Evolutionary conservation across 176 grass and related monocot species (phyloP).

Genomic region (Phyllostachys edulis): DNA sequence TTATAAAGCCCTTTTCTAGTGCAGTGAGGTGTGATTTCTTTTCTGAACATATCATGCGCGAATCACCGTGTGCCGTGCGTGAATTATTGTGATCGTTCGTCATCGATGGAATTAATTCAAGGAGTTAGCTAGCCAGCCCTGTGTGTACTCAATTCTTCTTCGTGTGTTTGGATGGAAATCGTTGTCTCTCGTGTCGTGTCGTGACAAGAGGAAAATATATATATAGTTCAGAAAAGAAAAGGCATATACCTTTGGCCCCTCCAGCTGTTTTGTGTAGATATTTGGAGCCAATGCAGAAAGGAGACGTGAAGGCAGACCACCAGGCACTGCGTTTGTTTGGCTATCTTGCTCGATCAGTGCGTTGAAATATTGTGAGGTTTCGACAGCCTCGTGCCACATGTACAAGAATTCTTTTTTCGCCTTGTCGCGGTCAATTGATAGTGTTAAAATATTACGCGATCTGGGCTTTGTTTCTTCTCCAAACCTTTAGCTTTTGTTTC

Average conservation of each 20-base stretch:
- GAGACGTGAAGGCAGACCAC: constrained; percentile 38
- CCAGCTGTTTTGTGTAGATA: constrained; percentile 36
- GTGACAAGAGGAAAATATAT: constrained; percentile 43
- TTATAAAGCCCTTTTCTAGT: constrained; percentile 37
- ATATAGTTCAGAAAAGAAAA: constrained; percentile 26
- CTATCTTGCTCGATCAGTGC: background rate
- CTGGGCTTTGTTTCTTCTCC: constrained; percentile 34
- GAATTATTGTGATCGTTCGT: background rate
- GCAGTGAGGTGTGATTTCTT: constrained; percentile 41
- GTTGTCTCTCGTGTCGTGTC: constrained; percentile 42
- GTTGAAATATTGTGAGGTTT: constrained; percentile 31
- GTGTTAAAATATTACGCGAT: constrained; percentile 38
- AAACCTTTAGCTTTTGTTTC: constrained; percentile 25
- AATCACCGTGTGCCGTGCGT: background rate
- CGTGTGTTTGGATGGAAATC: constrained; percentile 30
- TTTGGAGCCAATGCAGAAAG: background rate
- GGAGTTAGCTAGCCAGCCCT: background rate
- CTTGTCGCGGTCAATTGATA: constrained; percentile 35
- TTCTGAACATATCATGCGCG: background rate
- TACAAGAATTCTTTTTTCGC: constrained; percentile 27
- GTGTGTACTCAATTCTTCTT: background rate
- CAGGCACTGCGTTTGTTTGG: background rate
- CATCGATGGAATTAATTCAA: background rate
- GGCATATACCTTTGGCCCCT: constrained; percentile 22
- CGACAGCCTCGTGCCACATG: constrained; percentile 30